These are phyloP conservation scores for Dichotomopilus funicola DNA, from an alignment of 2,329 filamentous ascomycete species.

Conservation along the genomic window DNA sequence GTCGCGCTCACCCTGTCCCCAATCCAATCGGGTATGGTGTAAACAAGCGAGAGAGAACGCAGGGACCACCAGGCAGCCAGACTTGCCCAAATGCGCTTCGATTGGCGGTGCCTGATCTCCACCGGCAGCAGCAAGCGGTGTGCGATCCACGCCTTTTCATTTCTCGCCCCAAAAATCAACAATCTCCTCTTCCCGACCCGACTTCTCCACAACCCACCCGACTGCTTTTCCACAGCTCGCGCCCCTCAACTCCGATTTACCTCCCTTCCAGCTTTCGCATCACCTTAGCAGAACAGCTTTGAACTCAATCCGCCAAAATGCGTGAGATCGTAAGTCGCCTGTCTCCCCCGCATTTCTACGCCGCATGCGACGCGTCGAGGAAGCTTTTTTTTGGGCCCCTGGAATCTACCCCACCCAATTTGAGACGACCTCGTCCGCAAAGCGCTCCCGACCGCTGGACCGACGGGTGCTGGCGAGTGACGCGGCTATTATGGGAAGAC, in stretches of 20 bases:
- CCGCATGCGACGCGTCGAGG: conserved; percentile 21
- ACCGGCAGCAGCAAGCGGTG: conserved; percentile 26
- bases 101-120: conserved; percentile 26
- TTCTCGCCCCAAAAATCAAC: conserved; percentile 28
- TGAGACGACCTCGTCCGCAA: conserved; percentile 2
- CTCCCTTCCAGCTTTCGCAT: conserved; percentile 16
- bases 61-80: conserved; percentile 22
- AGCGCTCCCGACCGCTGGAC: conserved; percentile 5
- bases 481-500: not conserved
- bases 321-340: conserved; percentile 62
- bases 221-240: conserved; percentile 19
- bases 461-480: not conserved
- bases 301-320: conserved; percentile 48
- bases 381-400: conserved; percentile 18
- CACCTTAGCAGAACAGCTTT: conserved; percentile 20
- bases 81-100: conserved; percentile 17
- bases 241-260: conserved; percentile 20
- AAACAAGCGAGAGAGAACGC: conserved; percentile 21
- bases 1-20: conserved; percentile 13
- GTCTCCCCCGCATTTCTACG: conserved; percentile 1
- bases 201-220: conserved; percentile 19
- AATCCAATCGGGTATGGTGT: conserved; percentile 12
- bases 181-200: conserved; percentile 23
- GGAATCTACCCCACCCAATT: conserved; percentile 27
- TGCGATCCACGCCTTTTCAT: conserved; percentile 21